Evolutionary conservation across 164 flowering plant genomes (phyloP).

Genomic region (Tinospora cordifolia): DNA sequence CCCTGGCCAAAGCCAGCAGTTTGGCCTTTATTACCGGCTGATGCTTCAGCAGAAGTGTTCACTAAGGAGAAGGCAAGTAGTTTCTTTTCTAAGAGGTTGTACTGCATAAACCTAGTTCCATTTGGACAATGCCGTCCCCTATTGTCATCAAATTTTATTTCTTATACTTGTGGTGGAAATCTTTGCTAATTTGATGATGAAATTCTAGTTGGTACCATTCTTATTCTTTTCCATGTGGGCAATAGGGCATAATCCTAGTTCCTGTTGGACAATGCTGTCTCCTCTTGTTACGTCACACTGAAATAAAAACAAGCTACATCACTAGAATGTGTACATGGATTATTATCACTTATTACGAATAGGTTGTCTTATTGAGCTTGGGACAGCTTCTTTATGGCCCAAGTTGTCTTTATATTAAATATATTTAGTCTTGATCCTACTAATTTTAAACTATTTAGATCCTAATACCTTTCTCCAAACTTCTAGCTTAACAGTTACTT

Average conservation of each 20-base stretch:
- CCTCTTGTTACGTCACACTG: too few species aligned
- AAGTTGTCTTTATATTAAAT: background rate
- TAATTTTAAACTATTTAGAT: too few species aligned
- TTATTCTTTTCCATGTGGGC: too few species aligned
- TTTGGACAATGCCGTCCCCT: background rate
- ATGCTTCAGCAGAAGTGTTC: conserved; percentile 72
- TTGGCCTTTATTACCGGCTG: conserved; percentile 89
- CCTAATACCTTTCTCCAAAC: too few species aligned
- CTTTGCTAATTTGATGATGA: background rate
- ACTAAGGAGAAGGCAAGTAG: conserved; percentile 83
- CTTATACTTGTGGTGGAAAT: background rate
- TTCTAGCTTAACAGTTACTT: too few species aligned
- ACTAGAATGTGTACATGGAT: background rate
- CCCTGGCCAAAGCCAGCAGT: conserved; percentile 95
- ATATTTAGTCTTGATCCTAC: too few species aligned
- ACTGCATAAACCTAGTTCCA: background rate
- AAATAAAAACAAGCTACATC: background rate
- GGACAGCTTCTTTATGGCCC: background rate
- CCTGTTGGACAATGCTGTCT: too few species aligned
- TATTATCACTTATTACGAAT: background rate
- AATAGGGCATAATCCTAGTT: too few species aligned
- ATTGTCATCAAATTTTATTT: background rate
- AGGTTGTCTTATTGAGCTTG: too few species aligned
- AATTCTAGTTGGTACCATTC: too few species aligned
- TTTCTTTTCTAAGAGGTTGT: background rate